Percentiles rank a stretch among this genome's conserved stretches.
These are phyloP conservation scores for Verticillium zaregamsianum DNA, from an alignment of 2,329 filamentous ascomycete genomes.

Conservation along the genomic window DNA sequence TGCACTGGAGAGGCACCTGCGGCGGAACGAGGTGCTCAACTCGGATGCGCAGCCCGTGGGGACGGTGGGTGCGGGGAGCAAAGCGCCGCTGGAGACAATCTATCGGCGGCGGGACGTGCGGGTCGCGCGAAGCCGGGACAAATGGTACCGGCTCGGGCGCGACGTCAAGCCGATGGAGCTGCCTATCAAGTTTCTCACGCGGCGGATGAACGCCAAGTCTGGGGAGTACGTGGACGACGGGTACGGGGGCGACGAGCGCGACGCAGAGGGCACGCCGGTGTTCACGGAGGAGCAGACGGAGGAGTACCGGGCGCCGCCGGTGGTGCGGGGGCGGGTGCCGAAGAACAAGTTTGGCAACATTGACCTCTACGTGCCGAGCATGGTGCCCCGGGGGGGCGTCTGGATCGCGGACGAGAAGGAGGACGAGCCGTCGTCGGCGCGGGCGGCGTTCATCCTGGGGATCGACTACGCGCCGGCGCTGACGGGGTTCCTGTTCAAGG, in stretches of 20 bases:
- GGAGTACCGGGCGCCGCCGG: slow-evolving; percentile 69
- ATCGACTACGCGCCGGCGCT: slow-evolving; percentile 88
- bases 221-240: slow-evolving; percentile 29
- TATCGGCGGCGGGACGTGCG: slow-evolving; percentile 81
- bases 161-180: slow-evolving; percentile 76
- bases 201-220: slow-evolving; percentile 30
- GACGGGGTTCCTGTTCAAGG: slow-evolving; percentile 84
- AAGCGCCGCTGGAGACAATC: slow-evolving; percentile 66
- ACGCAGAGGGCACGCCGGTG: slow-evolving; percentile 49
- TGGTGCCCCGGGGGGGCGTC: slow-evolving; percentile 79
- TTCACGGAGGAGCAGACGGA: slow-evolving; percentile 65
- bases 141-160: slow-evolving; percentile 86
- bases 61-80: slow-evolving; percentile 66
- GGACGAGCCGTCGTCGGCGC: slow-evolving; percentile 44
- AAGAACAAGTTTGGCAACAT: slow-evolving; percentile 94
- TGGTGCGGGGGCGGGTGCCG: slow-evolving; percentile 71
- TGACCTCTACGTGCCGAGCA: slow-evolving; percentile 85
- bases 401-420: slow-evolving; percentile 54
- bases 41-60: slow-evolving; percentile 68
- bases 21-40: slow-evolving; percentile 75
- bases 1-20: slow-evolving; percentile 80
- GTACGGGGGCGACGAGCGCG: slow-evolving; percentile 38
- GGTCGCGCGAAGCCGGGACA: slow-evolving; percentile 71
- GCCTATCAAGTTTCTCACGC: slow-evolving; percentile 70
- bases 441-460: slow-evolving; percentile 70